Conservation (phyloP, 2,329 filamentous ascomycete genomes). For the Coniochaeta sp. region DNA sequence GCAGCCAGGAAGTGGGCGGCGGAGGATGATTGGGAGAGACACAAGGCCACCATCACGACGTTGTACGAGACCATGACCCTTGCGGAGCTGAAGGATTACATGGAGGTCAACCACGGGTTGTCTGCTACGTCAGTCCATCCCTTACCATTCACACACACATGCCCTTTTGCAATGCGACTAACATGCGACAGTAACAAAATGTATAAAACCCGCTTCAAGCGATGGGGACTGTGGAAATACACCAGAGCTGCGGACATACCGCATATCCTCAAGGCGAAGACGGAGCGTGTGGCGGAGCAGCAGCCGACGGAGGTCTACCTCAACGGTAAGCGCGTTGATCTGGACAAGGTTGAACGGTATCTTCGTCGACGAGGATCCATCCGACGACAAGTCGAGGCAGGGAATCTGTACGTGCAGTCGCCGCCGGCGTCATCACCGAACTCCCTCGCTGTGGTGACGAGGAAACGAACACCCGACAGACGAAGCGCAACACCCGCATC, state of each 20-base stretch:
- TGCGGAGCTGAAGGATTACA: constrained; percentile 6
- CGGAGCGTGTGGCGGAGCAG: constrained; percentile 5
- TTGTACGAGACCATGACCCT: constrained; percentile 8
- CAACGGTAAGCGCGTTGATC: constrained; percentile 6
- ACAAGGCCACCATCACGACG: constrained; percentile 7
- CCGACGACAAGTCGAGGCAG: not conserved
- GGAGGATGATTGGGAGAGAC: constrained; percentile 6
- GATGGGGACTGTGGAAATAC: constrained; percentile 10
- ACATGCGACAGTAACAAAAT: constrained; percentile 7
- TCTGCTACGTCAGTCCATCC: constrained; percentile 9
- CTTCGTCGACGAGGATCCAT: not conserved
- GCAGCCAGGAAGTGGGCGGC: constrained; percentile 5
- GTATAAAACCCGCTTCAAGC: constrained; percentile 10
- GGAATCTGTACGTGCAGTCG: not conserved
- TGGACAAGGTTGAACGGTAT: constrained; percentile 3
- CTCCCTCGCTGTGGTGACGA: not conserved
- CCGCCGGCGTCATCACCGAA: not conserved
- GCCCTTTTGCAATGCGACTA: too few relatives aligned
- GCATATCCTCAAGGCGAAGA: constrained; percentile 5
- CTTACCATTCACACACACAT: too few relatives aligned
- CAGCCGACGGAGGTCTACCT: constrained; percentile 5
- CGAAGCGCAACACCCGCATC: not conserved
- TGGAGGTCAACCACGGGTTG: constrained; percentile 8
- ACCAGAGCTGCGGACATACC: constrained; percentile 4
- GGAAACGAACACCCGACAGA: not conserved